A percentile compares a stretch with the other conserved stretches of the same genome.
phyloP scores from a whole-genome alignment of 495 filamentous ascomycete species.

The Penicillium silybi region DNA sequence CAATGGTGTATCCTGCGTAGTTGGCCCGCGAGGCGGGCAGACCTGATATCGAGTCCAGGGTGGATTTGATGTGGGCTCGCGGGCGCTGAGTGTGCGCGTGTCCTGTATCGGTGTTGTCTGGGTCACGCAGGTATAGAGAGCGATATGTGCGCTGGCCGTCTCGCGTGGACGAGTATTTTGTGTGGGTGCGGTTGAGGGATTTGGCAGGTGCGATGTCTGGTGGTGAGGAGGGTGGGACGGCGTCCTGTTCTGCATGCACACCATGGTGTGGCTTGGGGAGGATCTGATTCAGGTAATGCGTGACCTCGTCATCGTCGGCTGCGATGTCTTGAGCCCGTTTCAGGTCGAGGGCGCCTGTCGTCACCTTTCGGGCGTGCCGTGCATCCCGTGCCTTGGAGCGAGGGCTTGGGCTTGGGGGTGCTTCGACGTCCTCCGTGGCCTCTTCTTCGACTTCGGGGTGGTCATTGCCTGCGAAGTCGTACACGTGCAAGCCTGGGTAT shows the following conservation, averaged over 20 bases:
- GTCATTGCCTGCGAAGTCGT: constrained; percentile 29
- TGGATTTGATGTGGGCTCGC: constrained; percentile 33
- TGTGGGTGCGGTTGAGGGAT: constrained; percentile 16
- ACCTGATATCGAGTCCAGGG: constrained; percentile 21
- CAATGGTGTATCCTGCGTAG: constrained; percentile 21
- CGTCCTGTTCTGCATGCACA: constrained; percentile 8
- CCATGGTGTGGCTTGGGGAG: constrained; percentile 18
- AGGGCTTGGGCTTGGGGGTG: constrained; percentile 40
- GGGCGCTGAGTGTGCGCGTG: constrained; percentile 19
- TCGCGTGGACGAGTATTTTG: constrained; percentile 17
- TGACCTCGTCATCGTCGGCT: constrained; percentile 30
- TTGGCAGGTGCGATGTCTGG: constrained; percentile 26
- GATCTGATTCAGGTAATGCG: constrained; percentile 28
- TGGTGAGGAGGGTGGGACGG: constrained; percentile 33
- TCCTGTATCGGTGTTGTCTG: constrained; percentile 10
- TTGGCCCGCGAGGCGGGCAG: constrained; percentile 5
- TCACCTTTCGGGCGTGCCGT: constrained; percentile 19
- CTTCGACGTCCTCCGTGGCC: constrained; percentile 34
- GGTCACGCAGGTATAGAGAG: constrained; percentile 20
- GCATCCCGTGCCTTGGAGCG: constrained; percentile 30
- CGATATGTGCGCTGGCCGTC: constrained; percentile 28
- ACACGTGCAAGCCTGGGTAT: constrained; percentile 29
- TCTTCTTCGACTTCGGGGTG: constrained; percentile 24
- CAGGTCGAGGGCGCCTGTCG: constrained; percentile 22
- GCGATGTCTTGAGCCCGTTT: constrained; percentile 24